A percentile compares a stretch with the other conserved stretches of the same genome.
Conservation (phyloP, 306 rosid species). For the Lupinus albus region DNA sequence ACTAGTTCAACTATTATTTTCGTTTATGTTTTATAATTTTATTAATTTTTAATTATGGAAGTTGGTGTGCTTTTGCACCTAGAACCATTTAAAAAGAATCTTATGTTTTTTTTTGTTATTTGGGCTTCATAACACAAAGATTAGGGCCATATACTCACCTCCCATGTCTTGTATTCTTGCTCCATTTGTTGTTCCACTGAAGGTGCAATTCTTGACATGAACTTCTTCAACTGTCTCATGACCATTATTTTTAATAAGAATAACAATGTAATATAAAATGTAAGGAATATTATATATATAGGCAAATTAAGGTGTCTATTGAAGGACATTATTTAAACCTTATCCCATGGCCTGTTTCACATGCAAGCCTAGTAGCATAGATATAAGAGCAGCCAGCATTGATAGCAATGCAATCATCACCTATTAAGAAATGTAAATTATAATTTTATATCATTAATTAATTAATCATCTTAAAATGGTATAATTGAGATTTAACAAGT, state of each 20-base stretch:
- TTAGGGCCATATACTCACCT: neutral
- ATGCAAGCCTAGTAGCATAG: conserved; percentile 39
- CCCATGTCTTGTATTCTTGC: conserved; percentile 53
- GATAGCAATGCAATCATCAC: conserved; percentile 57
- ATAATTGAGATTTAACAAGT: no score
- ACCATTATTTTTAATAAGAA: neutral
- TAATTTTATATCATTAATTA: neutral
- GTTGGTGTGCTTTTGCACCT: no score
- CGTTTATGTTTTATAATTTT: no score
- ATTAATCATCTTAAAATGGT: no score
- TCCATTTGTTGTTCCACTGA: conserved; percentile 42
- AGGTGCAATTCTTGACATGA: conserved; percentile 38
- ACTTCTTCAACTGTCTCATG: conserved; percentile 37
- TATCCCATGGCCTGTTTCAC: conserved; percentile 61
- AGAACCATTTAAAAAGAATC: no score
- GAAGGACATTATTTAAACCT: no score
- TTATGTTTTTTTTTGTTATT: no score
- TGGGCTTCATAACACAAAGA: no score
- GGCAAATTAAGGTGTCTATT: no score
- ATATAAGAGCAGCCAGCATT: conserved; percentile 35
- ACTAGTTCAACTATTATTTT: no score
- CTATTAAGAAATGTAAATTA: conserved; percentile 10
- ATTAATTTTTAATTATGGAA: no score
- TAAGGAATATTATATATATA: no score
- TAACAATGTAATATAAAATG: neutral